Evolutionary conservation across 257 asterid species (phyloP).

Genomic region (Solanum verrucosum): DNA sequence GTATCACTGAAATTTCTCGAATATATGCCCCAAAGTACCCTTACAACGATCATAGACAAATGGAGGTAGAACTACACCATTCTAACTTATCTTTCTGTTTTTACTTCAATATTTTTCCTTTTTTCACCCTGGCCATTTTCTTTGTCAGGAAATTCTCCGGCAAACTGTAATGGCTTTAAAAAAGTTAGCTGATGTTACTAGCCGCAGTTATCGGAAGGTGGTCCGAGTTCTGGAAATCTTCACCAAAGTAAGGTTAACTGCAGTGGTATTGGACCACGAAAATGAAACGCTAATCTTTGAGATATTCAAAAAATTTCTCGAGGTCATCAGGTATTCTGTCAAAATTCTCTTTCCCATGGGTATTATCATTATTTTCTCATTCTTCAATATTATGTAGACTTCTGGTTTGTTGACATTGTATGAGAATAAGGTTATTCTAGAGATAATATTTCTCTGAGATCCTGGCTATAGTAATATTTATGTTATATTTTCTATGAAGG

Average conservation of each 20-base stretch:
- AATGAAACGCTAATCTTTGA: slow-evolving; percentile 17
- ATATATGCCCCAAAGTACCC: slow-evolving; percentile 45
- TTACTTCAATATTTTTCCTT: background rate
- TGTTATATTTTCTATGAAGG: slow-evolving; percentile 23
- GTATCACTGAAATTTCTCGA: slow-evolving; percentile 51
- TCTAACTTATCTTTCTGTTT: background rate
- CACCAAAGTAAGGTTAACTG: slow-evolving; percentile 27
- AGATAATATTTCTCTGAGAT: background rate
- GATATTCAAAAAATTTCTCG: slow-evolving; percentile 35
- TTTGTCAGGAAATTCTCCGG: slow-evolving; percentile 30
- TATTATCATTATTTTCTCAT: background rate
- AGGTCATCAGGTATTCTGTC: slow-evolving; percentile 27
- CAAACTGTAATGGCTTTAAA: slow-evolving; percentile 26
- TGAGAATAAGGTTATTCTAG: background rate
- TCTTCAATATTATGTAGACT: background rate
- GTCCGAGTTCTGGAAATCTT: slow-evolving; percentile 31
- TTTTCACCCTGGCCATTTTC: background rate
- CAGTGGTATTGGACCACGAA: slow-evolving; percentile 39
- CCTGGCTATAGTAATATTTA: background rate
- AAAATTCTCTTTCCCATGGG: background rate
- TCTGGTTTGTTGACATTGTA: background rate
- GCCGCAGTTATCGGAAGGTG: slow-evolving; percentile 19
- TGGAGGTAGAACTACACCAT: slow-evolving; percentile 26
- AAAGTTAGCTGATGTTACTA: slow-evolving; percentile 28
- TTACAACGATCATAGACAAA: slow-evolving; percentile 19